phyloP scores from a whole-genome alignment of 352 stramenopile genomes.

The Pythium guiyangense region DNA sequence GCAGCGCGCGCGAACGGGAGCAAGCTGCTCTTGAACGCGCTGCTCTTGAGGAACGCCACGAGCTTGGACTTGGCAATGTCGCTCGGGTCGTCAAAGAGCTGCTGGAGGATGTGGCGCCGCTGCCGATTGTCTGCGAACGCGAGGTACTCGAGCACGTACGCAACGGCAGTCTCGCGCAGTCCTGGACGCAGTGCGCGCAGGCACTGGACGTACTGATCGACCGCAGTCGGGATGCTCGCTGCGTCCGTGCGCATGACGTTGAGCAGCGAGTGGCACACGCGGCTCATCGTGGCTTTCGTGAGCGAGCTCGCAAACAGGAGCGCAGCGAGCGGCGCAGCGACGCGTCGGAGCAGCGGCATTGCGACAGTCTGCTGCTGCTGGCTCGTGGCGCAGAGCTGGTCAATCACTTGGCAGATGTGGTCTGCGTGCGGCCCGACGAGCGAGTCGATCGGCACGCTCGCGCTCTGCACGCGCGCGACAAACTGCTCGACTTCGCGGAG shows the following conservation, averaged over 20 bases:
- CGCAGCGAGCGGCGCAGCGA: conserved; percentile 30
- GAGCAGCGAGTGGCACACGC: conserved; percentile 65
- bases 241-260: conserved; percentile 52
- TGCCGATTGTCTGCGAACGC: conserved; percentile 41
- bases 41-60: conserved; percentile 63
- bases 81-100: conserved; percentile 69
- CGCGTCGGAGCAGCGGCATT: conserved; percentile 37
- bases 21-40: conserved; percentile 47
- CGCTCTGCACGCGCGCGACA: conserved; percentile 15
- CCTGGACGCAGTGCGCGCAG: conserved; percentile 36
- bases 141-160: conserved; percentile 63
- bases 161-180: conserved; percentile 59
- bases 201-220: conserved; percentile 47
- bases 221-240: conserved; percentile 25
- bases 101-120: conserved; percentile 49
- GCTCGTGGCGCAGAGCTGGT: conserved; percentile 38
- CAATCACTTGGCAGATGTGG: conserved; percentile 29
- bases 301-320: conserved; percentile 36
- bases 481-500: conserved; percentile 56
- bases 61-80: conserved; percentile 78
- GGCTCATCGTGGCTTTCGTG: conserved; percentile 54
- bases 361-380: conserved; percentile 34
- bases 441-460: neutral
- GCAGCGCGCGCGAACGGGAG: conserved; percentile 14
- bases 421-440: conserved; percentile 17